phyloP scores from a whole-genome alignment of 192 early-diverging fungal species.

The Coemansia guatemalensis region DNA sequence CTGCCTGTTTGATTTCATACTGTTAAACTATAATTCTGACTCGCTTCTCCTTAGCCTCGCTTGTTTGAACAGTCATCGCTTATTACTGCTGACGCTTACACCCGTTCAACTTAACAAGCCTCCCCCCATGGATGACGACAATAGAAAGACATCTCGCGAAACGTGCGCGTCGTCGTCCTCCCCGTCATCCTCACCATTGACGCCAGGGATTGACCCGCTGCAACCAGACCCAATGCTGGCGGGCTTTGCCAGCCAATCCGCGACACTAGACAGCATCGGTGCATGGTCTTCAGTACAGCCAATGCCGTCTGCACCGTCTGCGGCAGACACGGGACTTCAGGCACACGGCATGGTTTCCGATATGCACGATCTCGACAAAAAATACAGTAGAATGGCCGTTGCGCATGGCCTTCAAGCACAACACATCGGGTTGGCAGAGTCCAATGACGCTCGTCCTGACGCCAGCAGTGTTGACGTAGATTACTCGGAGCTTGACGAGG shows the following conservation, averaged over 20 bases:
- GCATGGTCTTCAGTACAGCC: slow-evolving; percentile 46
- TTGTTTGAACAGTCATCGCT: neutral
- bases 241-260: slow-evolving; percentile 23
- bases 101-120: neutral
- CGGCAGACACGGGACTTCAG: slow-evolving; percentile 1
- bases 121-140: slow-evolving; percentile 27
- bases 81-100: neutral
- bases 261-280: slow-evolving; percentile 42
- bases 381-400: slow-evolving; percentile 27
- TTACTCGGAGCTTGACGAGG: slow-evolving; percentile 50
- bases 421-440: neutral
- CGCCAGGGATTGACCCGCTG: slow-evolving; percentile 26
- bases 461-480: slow-evolving; percentile 18
- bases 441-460: neutral
- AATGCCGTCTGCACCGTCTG: slow-evolving; percentile 11
- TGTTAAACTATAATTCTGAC: neutral
- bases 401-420: slow-evolving; percentile 5
- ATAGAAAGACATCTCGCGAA: slow-evolving; percentile 28
- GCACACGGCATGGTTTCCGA: slow-evolving; percentile 8
- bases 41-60: slow-evolving; percentile 5
- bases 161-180: slow-evolving; percentile 37
- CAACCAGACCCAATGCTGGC: slow-evolving; percentile 29
- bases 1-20: neutral
- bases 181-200: slow-evolving; percentile 34
- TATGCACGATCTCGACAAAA: slow-evolving; percentile 25